phyloP scores from a whole-genome alignment of 805 yeast genomes.

The Cyberlindnera petersonii region DNA sequence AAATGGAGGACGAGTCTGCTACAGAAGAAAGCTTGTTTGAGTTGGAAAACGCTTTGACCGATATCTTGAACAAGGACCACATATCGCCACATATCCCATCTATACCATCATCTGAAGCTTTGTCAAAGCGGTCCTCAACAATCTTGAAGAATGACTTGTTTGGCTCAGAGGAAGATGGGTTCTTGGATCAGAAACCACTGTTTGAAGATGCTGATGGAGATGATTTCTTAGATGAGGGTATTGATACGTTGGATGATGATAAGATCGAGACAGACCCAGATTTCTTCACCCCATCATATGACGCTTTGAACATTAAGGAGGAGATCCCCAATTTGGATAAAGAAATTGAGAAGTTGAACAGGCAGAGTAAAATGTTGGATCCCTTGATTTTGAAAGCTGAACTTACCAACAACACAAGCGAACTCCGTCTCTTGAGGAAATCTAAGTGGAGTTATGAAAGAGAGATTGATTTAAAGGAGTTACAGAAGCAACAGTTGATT shows the following conservation, averaged over 20 bases:
- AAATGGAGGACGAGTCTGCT: conserved; percentile 6
- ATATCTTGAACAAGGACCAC: conserved; percentile 14
- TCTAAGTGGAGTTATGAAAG: conserved; percentile 63
- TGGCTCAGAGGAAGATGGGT: conserved; percentile 22
- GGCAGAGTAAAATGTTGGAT: conserved; percentile 60
- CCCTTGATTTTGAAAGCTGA: conserved; percentile 79
- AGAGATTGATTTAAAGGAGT: conserved; percentile 70
- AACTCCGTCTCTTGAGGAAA: conserved; percentile 61
- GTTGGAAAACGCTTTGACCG: conserved; percentile 17
- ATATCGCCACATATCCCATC: conserved; percentile 5
- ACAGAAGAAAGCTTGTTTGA: conserved; percentile 9
- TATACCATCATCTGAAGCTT: conserved; percentile 4
- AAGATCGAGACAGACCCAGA: conserved; percentile 32
- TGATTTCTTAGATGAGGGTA: conserved; percentile 23
- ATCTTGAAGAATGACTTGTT: conserved; percentile 23
- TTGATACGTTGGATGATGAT: conserved; percentile 18
- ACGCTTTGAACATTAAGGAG: conserved; percentile 59
- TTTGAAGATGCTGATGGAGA: conserved; percentile 23
- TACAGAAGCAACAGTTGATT: conserved; percentile 73
- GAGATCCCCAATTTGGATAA: conserved; percentile 56
- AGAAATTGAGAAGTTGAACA: conserved; percentile 54
- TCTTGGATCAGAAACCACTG: conserved; percentile 24
- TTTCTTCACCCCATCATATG: conserved; percentile 61
- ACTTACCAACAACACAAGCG: conserved; percentile 69
- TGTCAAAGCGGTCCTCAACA: conserved; percentile 6